Conservation (phyloP, 208 protist genomes). For the Borovskyia barvae region DNA sequence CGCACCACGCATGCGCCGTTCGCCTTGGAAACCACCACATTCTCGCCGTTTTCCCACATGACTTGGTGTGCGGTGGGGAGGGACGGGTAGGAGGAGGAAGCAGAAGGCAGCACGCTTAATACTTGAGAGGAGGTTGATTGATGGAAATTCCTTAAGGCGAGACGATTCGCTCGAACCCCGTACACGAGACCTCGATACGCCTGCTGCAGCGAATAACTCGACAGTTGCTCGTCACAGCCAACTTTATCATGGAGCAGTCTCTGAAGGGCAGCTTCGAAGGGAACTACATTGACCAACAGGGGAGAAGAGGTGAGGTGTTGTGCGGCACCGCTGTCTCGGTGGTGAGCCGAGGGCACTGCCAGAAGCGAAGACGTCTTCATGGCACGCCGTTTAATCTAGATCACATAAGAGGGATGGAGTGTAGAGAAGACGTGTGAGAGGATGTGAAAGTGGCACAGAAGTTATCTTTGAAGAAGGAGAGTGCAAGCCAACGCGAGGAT, state of each 20-base stretch:
- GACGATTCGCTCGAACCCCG: constrained; percentile 46
- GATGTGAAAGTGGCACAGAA: neutral
- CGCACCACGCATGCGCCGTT: constrained; percentile 16
- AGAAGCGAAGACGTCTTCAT: constrained; percentile 4
- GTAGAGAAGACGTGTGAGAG: constrained; percentile 8
- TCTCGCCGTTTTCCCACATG: too few relatives aligned
- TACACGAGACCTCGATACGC: constrained; percentile 59
- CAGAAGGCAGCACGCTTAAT: too few relatives aligned
- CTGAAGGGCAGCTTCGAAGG: constrained; percentile 62
- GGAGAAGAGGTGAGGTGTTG: constrained; percentile 7
- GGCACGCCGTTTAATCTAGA: neutral
- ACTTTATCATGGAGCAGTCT: constrained; percentile 50
- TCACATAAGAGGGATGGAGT: neutral
- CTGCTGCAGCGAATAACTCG: constrained; percentile 70
- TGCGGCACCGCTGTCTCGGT: neutral
- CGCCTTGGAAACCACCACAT: too few relatives aligned
- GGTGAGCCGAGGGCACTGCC: neutral
- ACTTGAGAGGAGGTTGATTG: too few relatives aligned
- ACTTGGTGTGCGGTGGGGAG: too few relatives aligned
- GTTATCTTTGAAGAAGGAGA: neutral
- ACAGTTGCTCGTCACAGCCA: constrained; percentile 55
- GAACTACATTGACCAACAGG: constrained; percentile 35
- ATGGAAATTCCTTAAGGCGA: too few relatives aligned
- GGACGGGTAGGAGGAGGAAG: too few relatives aligned
- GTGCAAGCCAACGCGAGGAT: neutral